phyloP scores from a whole-genome alignment of 2,329 filamentous ascomycete species.

The Sarocladium kiliense region DNA sequence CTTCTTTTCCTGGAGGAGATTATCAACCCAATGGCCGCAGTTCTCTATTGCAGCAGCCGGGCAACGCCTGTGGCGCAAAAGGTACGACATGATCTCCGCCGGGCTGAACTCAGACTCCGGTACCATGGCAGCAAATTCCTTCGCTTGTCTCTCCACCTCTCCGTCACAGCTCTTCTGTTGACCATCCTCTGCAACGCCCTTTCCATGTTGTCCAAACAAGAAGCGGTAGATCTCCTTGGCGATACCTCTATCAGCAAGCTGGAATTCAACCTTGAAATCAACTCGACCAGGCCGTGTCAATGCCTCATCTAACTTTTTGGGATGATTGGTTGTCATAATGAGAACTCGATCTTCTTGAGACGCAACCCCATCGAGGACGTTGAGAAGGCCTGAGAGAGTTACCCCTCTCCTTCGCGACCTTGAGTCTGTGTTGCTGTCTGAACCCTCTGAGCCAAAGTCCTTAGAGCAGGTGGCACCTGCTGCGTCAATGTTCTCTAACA shows the following conservation, averaged over 20 bases:
- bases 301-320: slow-evolving; percentile 17
- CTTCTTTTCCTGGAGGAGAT: background rate
- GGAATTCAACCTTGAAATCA: slow-evolving; percentile 46
- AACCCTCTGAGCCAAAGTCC: slow-evolving; percentile 12
- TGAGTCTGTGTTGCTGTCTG: slow-evolving; percentile 10
- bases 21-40: background rate
- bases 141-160: slow-evolving; percentile 2
- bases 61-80: background rate
- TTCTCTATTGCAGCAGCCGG: background rate
- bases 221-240: slow-evolving; percentile 13
- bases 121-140: slow-evolving; percentile 36
- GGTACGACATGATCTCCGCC: slow-evolving; percentile 34
- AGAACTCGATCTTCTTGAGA: slow-evolving; percentile 22
- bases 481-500: slow-evolving; percentile 34
- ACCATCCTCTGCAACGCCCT: background rate
- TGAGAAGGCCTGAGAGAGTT: slow-evolving; percentile 15
- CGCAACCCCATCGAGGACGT: slow-evolving; percentile 17
- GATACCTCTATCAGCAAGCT: background rate
- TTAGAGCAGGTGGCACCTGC: slow-evolving; percentile 13
- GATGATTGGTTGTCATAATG: slow-evolving; percentile 20
- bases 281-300: slow-evolving; percentile 38
- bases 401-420: slow-evolving; percentile 10
- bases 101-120: slow-evolving; percentile 44
- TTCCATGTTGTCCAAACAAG: slow-evolving; percentile 10
- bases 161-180: no score